A percentile compares a stretch with the other conserved stretches of the same genome.
These are phyloP conservation scores for Penicillium odoratum DNA, from an alignment of 495 filamentous ascomycete species.

Conservation along the genomic window DNA sequence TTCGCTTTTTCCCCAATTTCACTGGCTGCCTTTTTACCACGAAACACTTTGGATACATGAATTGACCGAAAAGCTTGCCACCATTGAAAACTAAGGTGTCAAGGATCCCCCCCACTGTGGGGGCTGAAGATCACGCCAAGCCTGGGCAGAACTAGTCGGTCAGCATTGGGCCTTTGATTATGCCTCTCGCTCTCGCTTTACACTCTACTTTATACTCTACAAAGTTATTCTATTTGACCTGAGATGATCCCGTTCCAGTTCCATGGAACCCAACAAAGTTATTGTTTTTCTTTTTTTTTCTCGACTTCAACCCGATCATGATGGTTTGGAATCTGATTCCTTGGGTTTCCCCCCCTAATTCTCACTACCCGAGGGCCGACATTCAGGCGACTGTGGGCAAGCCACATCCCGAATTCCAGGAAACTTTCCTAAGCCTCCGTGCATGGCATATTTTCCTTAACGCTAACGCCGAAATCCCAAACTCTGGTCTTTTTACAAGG, in stretches of 20 bases:
- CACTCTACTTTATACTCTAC: background rate
- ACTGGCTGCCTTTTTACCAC: conserved; percentile 16
- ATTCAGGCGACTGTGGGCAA: conserved; percentile 3
- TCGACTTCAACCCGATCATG: too few relatives aligned
- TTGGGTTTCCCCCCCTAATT: background rate
- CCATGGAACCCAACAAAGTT: background rate
- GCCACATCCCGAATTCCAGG: conserved; percentile 14
- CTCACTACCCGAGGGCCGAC: background rate
- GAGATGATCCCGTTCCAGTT: background rate
- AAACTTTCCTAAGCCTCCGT: background rate
- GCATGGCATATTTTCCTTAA: conserved; percentile 1
- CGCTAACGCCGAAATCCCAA: background rate
- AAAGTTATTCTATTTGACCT: background rate
- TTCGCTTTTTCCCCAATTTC: conserved; percentile 11
- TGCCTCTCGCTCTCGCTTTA: background rate
- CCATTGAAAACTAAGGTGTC: background rate
- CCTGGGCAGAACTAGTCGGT: conserved; percentile 8
- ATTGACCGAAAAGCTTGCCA: conserved; percentile 18
- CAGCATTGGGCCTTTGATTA: conserved; percentile 14
- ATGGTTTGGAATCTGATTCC: background rate
- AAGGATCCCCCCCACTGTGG: conserved; percentile 20
- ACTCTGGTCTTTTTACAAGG: background rate
- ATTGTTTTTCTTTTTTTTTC: background rate
- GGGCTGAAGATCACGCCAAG: background rate
- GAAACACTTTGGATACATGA: conserved; percentile 4